Percentiles rank a stretch among this genome's conserved stretches.
phyloP scores from a whole-genome alignment of 495 filamentous ascomycete species.

The Aspergillus diversus region DNA sequence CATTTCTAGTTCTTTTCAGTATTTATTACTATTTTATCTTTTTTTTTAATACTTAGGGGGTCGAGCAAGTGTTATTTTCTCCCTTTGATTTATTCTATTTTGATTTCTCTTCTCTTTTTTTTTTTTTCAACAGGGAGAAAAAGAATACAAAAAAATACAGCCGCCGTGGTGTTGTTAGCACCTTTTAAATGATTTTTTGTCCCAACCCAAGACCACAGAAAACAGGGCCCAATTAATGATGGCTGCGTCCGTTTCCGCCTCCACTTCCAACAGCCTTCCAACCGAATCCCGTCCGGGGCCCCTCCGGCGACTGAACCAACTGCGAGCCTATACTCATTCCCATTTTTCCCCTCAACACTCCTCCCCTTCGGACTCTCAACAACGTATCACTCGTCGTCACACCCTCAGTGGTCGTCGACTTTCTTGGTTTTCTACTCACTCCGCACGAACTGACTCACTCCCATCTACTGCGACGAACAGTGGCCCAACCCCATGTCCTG shows the following conservation, averaged over 20 bases:
- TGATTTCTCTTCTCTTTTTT: background rate
- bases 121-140: background rate
- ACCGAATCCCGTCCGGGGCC: constrained; percentile 57
- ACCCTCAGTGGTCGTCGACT: constrained; percentile 43
- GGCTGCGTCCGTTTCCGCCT: constrained; percentile 47
- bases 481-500: constrained; percentile 38
- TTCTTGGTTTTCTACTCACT: constrained; percentile 41
- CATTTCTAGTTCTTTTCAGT: background rate
- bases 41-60: background rate
- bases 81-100: background rate
- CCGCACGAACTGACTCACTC: constrained; percentile 29
- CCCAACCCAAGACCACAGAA: constrained; percentile 9
- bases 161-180: too few species aligned
- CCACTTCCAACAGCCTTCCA: constrained; percentile 35
- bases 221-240: constrained; percentile 32
- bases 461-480: constrained; percentile 31
- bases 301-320: constrained; percentile 72
- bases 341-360: constrained; percentile 56
- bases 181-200: background rate
- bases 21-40: background rate
- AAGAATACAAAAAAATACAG: too few species aligned
- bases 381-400: constrained; percentile 36
- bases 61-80: too few species aligned
- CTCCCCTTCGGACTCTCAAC: constrained; percentile 36
- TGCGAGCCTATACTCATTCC: constrained; percentile 72